Base-by-base conservation (phyloP, 2,329 filamentous ascomycete genomes). In the Metarhizium guizhouense region DNA sequence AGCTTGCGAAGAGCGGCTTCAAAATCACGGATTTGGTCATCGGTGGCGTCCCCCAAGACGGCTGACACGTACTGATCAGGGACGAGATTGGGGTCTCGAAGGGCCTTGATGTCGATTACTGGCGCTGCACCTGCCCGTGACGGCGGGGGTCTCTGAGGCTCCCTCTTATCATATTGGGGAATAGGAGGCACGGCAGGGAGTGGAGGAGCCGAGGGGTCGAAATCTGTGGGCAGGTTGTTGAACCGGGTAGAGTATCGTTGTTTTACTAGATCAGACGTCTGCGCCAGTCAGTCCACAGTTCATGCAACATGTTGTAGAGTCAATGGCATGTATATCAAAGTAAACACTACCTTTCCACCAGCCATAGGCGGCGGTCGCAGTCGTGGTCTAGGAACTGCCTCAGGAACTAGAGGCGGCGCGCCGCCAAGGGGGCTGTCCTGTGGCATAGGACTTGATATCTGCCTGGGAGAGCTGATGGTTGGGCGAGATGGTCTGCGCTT, bases 201-300 rank as follows among this genome's bases (percentile, higher is more conserved):
- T 2, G 88, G 82, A 18, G 90, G 82, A n/a, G 82, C 83, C 55
- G 81, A 83, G 62, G 80, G 76, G 63, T 86, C 82, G 67, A 84
- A 88, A 64, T 89, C 85, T 57, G 83, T 75, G 1, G 88, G 87
- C 1, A 86, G 71, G 61, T 88, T 85, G 64, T 91, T 93, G 70
- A 96, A 95, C 58, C 93, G 86, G 47, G 92, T 92, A 43, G 94
- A 97, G 72, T 97, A 99, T 63, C 94, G 81, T 63, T 91, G 83
- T 75, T 97, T 97, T 57, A 99, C 92, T 54, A 97, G 78, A 70
- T 99, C 93, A 29, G 82, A 82, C 1, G 83, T 86, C 82, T 84
- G 69, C 4, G 47, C 29, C 52, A 25, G 56, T 69, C 54, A 70
- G 63, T 61, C 48, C 14, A 54, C 65, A 11, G 14, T 20, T 30